Evolutionary conservation across 768 basidiomycete genomes (phyloP), one percentile per base, ranked within the genome.

Genomic region (Boletales sp.): DNA sequence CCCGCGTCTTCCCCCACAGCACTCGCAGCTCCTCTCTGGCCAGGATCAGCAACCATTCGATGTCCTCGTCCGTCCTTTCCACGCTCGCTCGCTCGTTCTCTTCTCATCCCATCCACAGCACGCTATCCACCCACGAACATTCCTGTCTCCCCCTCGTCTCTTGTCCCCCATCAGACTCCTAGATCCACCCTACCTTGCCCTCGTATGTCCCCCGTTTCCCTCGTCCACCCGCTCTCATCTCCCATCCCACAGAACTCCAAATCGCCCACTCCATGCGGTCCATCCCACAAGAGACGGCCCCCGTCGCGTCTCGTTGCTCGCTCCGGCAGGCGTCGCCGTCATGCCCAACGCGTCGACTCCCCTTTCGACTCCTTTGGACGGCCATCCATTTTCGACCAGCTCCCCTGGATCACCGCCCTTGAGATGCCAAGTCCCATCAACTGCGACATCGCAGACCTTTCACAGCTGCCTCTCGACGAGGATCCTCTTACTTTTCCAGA

Each of bases 351-450:
- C 24, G 40, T 68, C 24, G 77, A 79, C 53, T 74, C 69, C 37
- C 67, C 66, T 27, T 47, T 73, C 50, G 70, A 74, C 37, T 56
- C 71, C 35, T 58, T 60, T 52, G 60, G 56, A 5, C 64, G 69
- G 2, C 50, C 62, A 34, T 55, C 72, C 40, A 55, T 70, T 38
- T 84, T 87, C 61, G 85, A 87, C 69, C 70, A 74, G 24, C 75
- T 87, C 10, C 82, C 85, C 5, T 87, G 85, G 84, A 82, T 84
- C 45, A 73, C 82, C 21, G 73, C 78, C 8, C 69, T 86, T 43
- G 80, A 86, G 45, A 51, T 67, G 45, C 53, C 77, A 7, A 70
- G 76, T 13, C 72, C 77, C 45, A 48, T 70, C 57, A 70, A 73
- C 58, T 74, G 73, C 61, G 81, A 86, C 57, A 78, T 84, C 52